Conservation (phyloP, 352 stramenopile genomes). For the Phytopythium aichiense region DNA sequence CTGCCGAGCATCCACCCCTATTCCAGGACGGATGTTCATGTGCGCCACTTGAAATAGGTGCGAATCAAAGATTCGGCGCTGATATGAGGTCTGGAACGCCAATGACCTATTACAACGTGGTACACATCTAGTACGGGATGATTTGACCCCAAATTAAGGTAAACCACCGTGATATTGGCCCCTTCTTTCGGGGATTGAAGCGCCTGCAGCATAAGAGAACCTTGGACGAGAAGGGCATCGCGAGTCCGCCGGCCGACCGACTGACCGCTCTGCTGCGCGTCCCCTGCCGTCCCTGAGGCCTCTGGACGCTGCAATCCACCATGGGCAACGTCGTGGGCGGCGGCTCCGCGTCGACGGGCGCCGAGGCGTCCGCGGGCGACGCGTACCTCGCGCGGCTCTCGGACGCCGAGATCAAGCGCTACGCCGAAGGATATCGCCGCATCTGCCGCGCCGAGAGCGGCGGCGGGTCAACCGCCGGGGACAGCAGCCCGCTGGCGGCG, state of each 20-base stretch:
- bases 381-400: conserved; percentile 61
- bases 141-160: not conserved
- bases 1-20: not conserved
- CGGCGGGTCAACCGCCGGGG: conserved; percentile 8
- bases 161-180: not conserved
- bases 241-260: not conserved
- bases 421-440: conserved; percentile 66
- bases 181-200: not conserved
- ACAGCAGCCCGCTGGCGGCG: conserved; percentile 11
- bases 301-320: not conserved
- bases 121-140: too few relatives aligned
- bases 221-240: not conserved
- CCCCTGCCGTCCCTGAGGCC: not conserved
- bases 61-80: not conserved
- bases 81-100: too few relatives aligned
- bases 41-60: not conserved
- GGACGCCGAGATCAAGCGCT: conserved; percentile 53
- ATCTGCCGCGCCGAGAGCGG: conserved; percentile 52
- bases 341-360: conserved; percentile 21
- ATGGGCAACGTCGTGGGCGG: conserved; percentile 77
- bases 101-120: too few relatives aligned
- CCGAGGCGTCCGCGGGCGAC: conserved; percentile 16
- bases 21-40: not conserved
- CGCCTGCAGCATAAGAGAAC: not conserved
- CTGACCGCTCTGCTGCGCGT: not conserved